Evolutionary conservation across 495 filamentous ascomycete genomes (phyloP), one percentile per base, ranked within the genome.

Genomic region (Polyplosphaeria fusca): DNA sequence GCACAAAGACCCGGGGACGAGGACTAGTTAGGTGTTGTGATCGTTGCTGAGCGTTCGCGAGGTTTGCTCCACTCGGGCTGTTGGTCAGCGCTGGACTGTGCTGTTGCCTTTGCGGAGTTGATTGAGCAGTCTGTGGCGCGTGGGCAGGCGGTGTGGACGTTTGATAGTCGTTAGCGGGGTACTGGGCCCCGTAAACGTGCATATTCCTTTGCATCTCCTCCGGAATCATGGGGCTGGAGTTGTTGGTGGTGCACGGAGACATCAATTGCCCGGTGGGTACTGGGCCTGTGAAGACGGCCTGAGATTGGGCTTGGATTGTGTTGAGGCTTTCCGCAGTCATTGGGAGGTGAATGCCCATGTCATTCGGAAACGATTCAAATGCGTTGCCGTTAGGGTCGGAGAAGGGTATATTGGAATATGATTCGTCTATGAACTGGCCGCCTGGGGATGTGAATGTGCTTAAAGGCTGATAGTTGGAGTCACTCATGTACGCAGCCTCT

Each of bases 11-110:
- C 4, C 58, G 42, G 20, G 66, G 58, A 38, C 65, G 60, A 23
- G 66, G 66, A 41, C 66, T 68, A 7, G 54, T 58, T 12, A 66
- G 58, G 47, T 66, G 63, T 5, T 53, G 11, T n/a, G 61, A 40
- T 4, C 47, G 57, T 11, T 49, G 52, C 35, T 64, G 61, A 22
- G 48, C 32, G 47, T 57, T 62, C n/a, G 47, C 58, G 23, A 64
- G 32, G 9, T 48, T 40, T 3, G 5, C 25, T 16, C 44, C 50
- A 24, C 43, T 26, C 18, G 61, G 61, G 42, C 65, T 67, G 48
- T 59, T 58, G 20, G 61, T 61, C 13, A 61, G 48, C 20, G 65
- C 58, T 30, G 61, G 61, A 46, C 65, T 67, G 23, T 65, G 61
- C 25, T 60, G 60, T 35, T 67, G 64, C 37, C 55, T 56, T 50